phyloP scores from a whole-genome alignment of 352 stramenopile species.

The Globisporangium echinulatum region DNA sequence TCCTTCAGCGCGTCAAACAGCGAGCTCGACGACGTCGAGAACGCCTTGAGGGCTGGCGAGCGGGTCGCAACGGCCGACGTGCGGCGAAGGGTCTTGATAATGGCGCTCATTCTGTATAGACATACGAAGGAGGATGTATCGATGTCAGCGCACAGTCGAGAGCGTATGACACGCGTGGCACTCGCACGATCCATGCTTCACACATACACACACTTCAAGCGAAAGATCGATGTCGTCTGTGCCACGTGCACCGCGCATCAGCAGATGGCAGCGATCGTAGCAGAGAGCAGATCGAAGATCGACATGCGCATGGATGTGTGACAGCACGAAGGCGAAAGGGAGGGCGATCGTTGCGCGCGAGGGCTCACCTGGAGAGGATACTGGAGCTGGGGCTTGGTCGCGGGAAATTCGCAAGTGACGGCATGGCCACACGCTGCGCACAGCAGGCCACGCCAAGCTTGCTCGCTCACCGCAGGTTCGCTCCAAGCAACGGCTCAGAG shows the following conservation, averaged over 20 bases:
- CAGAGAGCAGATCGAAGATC: too few relatives aligned
- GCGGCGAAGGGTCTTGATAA: conserved; percentile 63
- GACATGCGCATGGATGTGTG: too few relatives aligned
- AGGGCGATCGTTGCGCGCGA: neutral
- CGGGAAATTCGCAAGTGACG: conserved; percentile 8
- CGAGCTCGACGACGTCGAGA: conserved; percentile 64
- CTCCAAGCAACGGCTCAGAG: neutral
- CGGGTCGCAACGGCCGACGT: conserved; percentile 38
- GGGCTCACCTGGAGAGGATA: neutral
- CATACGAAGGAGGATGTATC: neutral
- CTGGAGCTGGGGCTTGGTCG: neutral
- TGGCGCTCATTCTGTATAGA: conserved; percentile 40
- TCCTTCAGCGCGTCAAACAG: conserved; percentile 83
- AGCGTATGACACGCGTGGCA: too few relatives aligned
- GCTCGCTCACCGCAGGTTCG: neutral
- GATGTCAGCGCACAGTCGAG: too few relatives aligned
- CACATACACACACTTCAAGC: too few relatives aligned
- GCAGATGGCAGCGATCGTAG: too few relatives aligned
- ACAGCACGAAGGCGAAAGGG: too few relatives aligned
- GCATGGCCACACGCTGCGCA: conserved; percentile 1
- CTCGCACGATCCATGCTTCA: too few relatives aligned
- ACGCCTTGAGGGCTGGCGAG: conserved; percentile 35
- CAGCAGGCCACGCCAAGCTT: neutral
- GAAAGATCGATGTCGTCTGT: too few relatives aligned
- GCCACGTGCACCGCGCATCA: too few relatives aligned